These are phyloP conservation scores for Yarrowia sp. DNA, from an alignment of 805 yeast species.

Conservation along the genomic window DNA sequence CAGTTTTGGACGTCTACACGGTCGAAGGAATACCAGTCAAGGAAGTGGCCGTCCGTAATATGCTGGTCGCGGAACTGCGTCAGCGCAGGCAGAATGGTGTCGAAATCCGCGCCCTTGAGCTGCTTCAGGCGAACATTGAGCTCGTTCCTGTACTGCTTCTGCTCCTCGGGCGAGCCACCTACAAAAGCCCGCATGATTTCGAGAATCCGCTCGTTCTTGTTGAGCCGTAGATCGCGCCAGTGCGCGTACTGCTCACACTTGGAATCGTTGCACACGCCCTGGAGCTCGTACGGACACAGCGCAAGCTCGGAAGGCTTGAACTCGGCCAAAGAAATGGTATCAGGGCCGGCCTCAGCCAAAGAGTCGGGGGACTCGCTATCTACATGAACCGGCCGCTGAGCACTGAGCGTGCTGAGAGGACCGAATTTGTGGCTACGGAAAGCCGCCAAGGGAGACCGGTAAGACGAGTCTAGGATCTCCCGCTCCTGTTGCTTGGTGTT, in stretches of 20 bases:
- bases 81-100: slow-evolving; percentile 6
- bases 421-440: slow-evolving; percentile 25
- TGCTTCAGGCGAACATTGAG: slow-evolving; percentile 1
- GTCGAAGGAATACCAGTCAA: slow-evolving; percentile 22
- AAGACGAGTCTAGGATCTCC: slow-evolving; percentile 15
- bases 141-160: slow-evolving; percentile 7
- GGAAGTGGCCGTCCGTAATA: slow-evolving; percentile 10
- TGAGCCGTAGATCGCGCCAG: slow-evolving; percentile 23
- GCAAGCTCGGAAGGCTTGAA: slow-evolving; percentile 20
- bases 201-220: slow-evolving; percentile 7
- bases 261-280: slow-evolving; percentile 22
- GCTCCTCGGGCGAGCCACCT: slow-evolving; percentile 13
- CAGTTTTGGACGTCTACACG: slow-evolving; percentile 24
- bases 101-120: slow-evolving; percentile 11
- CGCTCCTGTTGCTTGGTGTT: slow-evolving; percentile 17
- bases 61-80: slow-evolving; percentile 9
- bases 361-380: slow-evolving; percentile 3
- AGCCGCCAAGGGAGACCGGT: slow-evolving; percentile 22
- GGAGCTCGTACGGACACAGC: slow-evolving; percentile 21
- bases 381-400: slow-evolving; percentile 9
- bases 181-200: slow-evolving; percentile 24
- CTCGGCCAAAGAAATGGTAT: slow-evolving; percentile 22
- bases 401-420: background rate
- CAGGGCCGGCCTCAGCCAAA: background rate
- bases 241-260: slow-evolving; percentile 20